Base-by-base conservation (phyloP, 2,329 filamentous ascomycete species). In the Verticillium zaregamsianum region DNA sequence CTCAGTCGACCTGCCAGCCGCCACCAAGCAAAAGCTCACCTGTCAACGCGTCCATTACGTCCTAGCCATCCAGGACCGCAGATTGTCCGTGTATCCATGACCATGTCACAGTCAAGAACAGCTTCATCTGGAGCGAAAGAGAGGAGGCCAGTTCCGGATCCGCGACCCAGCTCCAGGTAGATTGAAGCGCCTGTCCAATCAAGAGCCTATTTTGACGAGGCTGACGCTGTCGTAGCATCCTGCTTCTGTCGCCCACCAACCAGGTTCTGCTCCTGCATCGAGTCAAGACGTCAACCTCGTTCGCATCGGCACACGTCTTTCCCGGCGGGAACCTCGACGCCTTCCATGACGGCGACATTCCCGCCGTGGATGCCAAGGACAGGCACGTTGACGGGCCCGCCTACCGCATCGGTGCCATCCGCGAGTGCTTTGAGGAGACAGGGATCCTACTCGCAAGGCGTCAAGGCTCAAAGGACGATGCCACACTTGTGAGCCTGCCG, bases 351-450 rank as follows among this genome's bases (percentile, higher is more conserved):
- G 93, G 91, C 3, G 66, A 66, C 0, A 73, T 86, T 1, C 81
- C 83, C 0, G 65, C 65, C 0, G 68, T 72, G 0, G 80, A 81
- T 17, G 79, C 86, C 32, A 74, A 79, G 0, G 77, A 75, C 11
- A 79, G 89, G 14, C 93, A 97, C 68, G 74, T 80, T 12, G 93
- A 97, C 72, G 87, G 87, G 1, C 77, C 80, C 0, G 83, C 86
- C 3, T 97, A 97, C 71, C 82, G 93, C n/a, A 76, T 91, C 39
- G 93, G 90, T 6, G 95, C 93, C 0, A 86, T 98, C 28, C 83
- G 95, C 7, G 95, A 98, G 79, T 92, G 92, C 0, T 98, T 98
- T 71, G 95, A 99, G 73, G 95, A 98, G 77, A 93, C 91, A 66
- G 95, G 95, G 0, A 92, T 97, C 60, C 76, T 98, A 31, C 81